Conservation (phyloP, 805 yeast species). For the Metschnikowia shivogae region DNA sequence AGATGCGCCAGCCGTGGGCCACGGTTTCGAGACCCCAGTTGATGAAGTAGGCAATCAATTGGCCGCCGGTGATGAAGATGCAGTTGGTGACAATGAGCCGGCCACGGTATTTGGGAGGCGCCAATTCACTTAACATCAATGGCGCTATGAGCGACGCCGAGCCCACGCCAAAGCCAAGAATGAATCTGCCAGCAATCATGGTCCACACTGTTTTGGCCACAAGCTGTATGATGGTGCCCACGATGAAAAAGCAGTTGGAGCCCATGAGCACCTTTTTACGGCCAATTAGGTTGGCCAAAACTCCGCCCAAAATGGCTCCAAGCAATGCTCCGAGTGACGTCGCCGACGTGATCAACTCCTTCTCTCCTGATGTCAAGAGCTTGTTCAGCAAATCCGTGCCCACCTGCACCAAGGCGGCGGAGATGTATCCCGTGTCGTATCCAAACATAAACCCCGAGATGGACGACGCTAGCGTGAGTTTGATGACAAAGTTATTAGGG, state of each 20-base stretch:
- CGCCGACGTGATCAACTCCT: conserved; percentile 89
- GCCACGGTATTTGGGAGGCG: conserved; percentile 90
- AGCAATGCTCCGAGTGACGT: conserved; percentile 91
- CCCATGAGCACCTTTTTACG: conserved; percentile 80
- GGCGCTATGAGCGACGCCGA: conserved; percentile 94
- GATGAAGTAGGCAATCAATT: conserved; percentile 86
- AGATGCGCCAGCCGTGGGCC: conserved; percentile 85
- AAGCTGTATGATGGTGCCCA: conserved; percentile 84
- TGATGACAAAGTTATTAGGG: conserved; percentile 53
- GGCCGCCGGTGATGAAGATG: conserved; percentile 91
- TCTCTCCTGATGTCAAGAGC: conserved; percentile 65
- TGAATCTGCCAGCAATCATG: conserved; percentile 86
- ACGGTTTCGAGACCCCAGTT: conserved; percentile 81
- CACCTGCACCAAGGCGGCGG: conserved; percentile 85
- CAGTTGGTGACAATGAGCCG: conserved; percentile 85
- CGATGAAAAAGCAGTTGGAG: conserved; percentile 74
- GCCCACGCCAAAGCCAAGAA: conserved; percentile 97
- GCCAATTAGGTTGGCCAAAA: conserved; percentile 77
- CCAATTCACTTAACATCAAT: conserved; percentile 83
- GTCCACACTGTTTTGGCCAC: conserved; percentile 80
- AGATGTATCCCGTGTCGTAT: conserved; percentile 95
- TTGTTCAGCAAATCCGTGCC: conserved; percentile 61
- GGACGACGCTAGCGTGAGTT: conserved; percentile 72
- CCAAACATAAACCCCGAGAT: conserved; percentile 97
- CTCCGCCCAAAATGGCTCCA: conserved; percentile 75